Percentiles rank a stretch among this genome's conserved stretches.
Conservation (phyloP, 169 alveolate genomes). For the Cardiosporidium cionae region DNA sequence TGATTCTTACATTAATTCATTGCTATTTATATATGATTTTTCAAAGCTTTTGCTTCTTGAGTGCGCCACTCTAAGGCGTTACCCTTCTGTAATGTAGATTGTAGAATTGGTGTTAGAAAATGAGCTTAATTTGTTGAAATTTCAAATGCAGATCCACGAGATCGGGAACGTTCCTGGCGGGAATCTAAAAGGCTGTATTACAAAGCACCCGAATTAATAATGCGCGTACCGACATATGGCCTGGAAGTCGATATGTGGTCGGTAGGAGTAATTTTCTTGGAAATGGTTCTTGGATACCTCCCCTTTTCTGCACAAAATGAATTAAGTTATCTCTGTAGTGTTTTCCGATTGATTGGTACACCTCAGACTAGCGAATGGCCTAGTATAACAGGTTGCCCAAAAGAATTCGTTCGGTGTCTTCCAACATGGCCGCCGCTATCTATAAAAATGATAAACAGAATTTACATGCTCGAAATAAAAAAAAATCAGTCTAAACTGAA, state of each 20-base stretch:
- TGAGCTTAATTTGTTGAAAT: not conserved
- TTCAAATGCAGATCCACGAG: conserved; percentile 56
- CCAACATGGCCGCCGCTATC: not conserved
- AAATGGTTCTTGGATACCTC: conserved; percentile 61
- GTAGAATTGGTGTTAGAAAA: not conserved
- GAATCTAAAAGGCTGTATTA: conserved; percentile 70
- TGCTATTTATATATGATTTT: not conserved
- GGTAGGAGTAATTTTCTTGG: conserved; percentile 72
- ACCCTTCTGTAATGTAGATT: too few relatives aligned
- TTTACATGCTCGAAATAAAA: not conserved
- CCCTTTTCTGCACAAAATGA: conserved; percentile 65
- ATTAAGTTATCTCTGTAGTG: conserved; percentile 47
- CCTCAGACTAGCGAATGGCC: conserved; percentile 28
- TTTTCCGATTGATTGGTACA: conserved; percentile 54
- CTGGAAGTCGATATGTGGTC: conserved; percentile 71
- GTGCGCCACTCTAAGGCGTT: too few relatives aligned
- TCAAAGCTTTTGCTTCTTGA: too few relatives aligned
- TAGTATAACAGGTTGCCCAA: not conserved
- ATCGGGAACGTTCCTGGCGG: conserved; percentile 69
- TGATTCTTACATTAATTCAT: too few relatives aligned
- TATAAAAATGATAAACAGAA: not conserved
- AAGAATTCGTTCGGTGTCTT: not conserved
- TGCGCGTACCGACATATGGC: conserved; percentile 58
- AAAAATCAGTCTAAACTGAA: not conserved
- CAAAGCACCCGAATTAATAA: conserved; percentile 80